A percentile compares a stretch with the other conserved stretches of the same genome.
These are phyloP conservation scores for Solanum bulbocastanum DNA, from an alignment of 257 asterid species.

Conservation along the genomic window DNA sequence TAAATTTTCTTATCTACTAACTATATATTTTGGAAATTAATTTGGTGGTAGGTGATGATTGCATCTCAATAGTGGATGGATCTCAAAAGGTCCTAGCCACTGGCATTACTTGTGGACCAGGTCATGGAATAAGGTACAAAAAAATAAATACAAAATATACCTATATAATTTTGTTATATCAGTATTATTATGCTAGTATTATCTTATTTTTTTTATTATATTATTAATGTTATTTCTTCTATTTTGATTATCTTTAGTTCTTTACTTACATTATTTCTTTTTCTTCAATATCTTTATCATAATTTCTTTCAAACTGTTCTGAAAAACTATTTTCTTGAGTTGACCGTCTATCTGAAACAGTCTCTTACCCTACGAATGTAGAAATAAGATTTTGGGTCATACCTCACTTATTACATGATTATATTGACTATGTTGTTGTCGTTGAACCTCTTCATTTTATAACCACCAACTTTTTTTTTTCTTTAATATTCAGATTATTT, in stretches of 20 bases:
- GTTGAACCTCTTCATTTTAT: neutral
- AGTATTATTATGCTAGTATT: no score
- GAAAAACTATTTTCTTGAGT: neutral
- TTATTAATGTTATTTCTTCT: neutral
- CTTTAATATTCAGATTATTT: neutral
- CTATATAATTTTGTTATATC: no score
- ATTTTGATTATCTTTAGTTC: neutral
- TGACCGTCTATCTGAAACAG: rapidly evolving
- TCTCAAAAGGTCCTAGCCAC: conserved; percentile 35
- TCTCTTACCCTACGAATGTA: neutral
- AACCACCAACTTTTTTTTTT: neutral
- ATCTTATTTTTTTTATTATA: no score
- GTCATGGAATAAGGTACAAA: conserved; percentile 82
- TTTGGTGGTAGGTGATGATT: conserved; percentile 56
- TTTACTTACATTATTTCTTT: neutral
- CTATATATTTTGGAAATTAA: neutral
- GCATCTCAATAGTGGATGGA: conserved; percentile 69
- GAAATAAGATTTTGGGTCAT: no score
- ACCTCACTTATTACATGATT: neutral
- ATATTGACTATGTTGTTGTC: no score
- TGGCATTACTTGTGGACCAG: conserved; percentile 70
- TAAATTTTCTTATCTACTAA: neutral
- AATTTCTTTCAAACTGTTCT: neutral
- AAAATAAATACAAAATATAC: neutral
- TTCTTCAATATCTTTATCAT: neutral